Percentiles rank a stretch among this genome's conserved stretches.
These are phyloP conservation scores for Mycena alexandri DNA, from an alignment of 768 basidiomycete species.

Conservation along the genomic window DNA sequence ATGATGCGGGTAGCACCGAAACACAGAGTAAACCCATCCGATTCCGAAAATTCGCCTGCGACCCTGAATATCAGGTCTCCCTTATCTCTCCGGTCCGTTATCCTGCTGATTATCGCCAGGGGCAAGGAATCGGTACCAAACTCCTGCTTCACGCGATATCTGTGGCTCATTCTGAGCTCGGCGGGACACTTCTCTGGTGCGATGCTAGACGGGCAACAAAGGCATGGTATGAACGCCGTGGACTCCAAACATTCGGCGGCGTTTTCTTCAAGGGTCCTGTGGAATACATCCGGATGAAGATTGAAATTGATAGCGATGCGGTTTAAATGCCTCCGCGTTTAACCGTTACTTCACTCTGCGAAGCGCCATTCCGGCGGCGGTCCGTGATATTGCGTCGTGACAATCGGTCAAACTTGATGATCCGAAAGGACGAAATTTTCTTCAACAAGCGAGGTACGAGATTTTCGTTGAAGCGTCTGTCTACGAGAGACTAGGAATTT, in stretches of 20 bases:
- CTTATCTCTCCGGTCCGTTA: conserved; percentile 3
- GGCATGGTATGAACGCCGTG: conserved; percentile 67
- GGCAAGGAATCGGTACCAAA: conserved; percentile 64
- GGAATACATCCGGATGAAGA: conserved; percentile 69
- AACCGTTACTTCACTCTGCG: conserved; percentile 18
- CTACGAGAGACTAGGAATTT: too few species aligned
- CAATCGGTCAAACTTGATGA: not conserved
- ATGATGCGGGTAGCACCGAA: conserved; percentile 25
- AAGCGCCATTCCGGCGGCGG: not conserved
- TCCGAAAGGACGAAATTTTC: not conserved
- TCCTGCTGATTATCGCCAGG: conserved; percentile 42
- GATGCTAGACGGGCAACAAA: conserved; percentile 62
- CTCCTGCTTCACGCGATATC: conserved; percentile 58
- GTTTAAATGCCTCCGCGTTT: conserved; percentile 13
- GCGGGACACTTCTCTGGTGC: conserved; percentile 65
- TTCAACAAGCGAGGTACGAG: too few species aligned
- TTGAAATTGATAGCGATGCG: conserved; percentile 40
- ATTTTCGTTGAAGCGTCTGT: too few species aligned
- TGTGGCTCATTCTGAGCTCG: conserved; percentile 55
- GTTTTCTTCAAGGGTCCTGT: conserved; percentile 66
- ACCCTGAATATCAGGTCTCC: conserved; percentile 52
- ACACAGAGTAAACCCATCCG: conserved; percentile 48
- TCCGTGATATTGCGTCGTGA: not conserved
- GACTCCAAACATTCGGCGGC: conserved; percentile 62
- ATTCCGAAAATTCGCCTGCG: conserved; percentile 75